phyloP scores from a whole-genome alignment of 306 rosid species.

The Cucumis melo region DNA sequence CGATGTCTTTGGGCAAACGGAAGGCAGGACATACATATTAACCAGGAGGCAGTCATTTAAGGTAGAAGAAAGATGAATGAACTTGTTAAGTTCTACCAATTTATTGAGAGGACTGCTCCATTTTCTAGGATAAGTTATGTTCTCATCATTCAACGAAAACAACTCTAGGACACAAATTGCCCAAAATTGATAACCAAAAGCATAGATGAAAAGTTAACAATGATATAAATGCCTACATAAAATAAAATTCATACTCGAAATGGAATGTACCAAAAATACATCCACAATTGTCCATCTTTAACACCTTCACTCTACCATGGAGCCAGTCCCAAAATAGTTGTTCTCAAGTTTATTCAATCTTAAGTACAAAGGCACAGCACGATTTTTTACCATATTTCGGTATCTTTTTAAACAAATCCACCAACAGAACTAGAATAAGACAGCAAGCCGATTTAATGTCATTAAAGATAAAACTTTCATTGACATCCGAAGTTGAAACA shows the following conservation, averaged over 20 bases:
- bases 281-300: not conserved
- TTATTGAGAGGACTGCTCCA: not conserved
- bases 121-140: not conserved
- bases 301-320: not conserved
- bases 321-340: not conserved
- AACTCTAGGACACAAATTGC: not conserved
- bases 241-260: not conserved
- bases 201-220: not conserved
- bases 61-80: not conserved
- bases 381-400: too few relatives aligned
- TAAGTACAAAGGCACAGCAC: not conserved
- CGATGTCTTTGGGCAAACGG: not conserved
- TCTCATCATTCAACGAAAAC: not conserved
- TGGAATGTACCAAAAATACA: not conserved
- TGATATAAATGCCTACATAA: not conserved
- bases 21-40: not conserved
- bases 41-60: not conserved
- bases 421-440: not conserved
- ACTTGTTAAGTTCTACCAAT: not conserved
- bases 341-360: not conserved
- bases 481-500: not conserved
- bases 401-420: not conserved
- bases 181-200: not conserved
- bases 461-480: not conserved
- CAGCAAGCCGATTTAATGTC: not conserved